Base-by-base conservation (phyloP, 352 stramenopile genomes). In the Pilasporangium apinafurcum region DNA sequence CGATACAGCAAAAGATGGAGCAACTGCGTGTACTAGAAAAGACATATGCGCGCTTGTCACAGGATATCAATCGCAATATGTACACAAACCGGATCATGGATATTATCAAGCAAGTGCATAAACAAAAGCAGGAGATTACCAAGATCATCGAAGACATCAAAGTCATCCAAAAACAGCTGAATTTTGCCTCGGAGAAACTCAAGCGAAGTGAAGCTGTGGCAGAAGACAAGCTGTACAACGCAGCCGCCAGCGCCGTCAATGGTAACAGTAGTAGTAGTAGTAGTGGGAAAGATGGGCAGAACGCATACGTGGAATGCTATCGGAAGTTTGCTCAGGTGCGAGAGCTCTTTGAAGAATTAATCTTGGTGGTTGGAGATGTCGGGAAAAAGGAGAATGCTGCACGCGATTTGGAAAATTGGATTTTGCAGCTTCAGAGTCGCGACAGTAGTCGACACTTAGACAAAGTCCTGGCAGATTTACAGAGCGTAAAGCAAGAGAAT, bases 41-140 rank as follows among this genome's bases (percentile, higher is more conserved):
- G 12, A 56, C 66, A 25, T 76, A 77, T 37, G 62, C 68, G 17
- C 65, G 48, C 37, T 62, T 83, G 7, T 65, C 65, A 4, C 72
- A 60, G 26, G 56, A 77, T 28, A 42, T 71, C 57, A 77, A 86
- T 44, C 80, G 84, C 29, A 83, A 65, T 51, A 78, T 85, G 51
- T 96, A 96, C 63, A 95, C 75, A 21, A 72, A 76, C 24, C 80
- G 85, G 2, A 95, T 96, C 50, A 85, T 95, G 68, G 85, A 94
- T 50, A 95, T 96, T 49, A 96, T 91, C 64, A 89, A 90, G 50
- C 73, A 89, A 29, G 80, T 94, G 21, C 70, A 88, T 51, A 94
- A 95, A 59, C 83, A 96, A 42, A 96, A 93, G 40, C 59, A 76
- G 25, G 83, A 93, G 30, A 95, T 95, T 18, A 40, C 59, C 10